Base-by-base conservation (phyloP, 2,329 filamentous ascomycete genomes). In the Sphaerulina vaccinii region DNA sequence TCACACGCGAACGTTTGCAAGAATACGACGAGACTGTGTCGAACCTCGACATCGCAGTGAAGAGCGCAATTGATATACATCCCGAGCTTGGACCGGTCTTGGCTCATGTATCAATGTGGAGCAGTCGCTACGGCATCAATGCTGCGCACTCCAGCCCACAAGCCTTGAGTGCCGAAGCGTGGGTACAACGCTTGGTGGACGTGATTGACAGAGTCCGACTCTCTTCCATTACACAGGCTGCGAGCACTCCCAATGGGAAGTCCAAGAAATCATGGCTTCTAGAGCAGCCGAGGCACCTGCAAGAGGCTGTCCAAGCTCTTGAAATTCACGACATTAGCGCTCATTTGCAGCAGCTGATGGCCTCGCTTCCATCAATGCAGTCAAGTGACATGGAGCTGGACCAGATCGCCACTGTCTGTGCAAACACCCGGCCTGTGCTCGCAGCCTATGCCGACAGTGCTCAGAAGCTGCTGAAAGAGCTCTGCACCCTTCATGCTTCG, bases 401-500 rank as follows among this genome's bases (percentile, higher is more conserved):
- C 33, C 48, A 50, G 16, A 49, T 49, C 19, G 41, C 44, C 8
- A 13, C 18, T 9, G 8, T 56, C 10, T 51, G 43, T 22, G 23
- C 42, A 9, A 36, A 48, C 13, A 16, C 86, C 1, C 66, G 82
- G 16, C 90, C 93, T 0, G 84, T 97, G 23, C 65, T 95, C 3
- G 75, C 83, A 42, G 86, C 93, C 60, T 97, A 92, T 65, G 75
- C 77, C 11, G 70, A 74, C 1, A 82, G 86, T 15, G 83, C 83
- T 60, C 71, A 78, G 35, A 77, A 81, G 33, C 72, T 83, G 8
- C 68, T 90, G 11, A 65, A 74, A 8, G 77, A 80, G 22, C 83
- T 86, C 54, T 72, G 82, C 1, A 73, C 77, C 1, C 73, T 91
- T 6, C 89, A 97, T 65, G 75, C 79, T 8, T 79, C 87, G 10